These are phyloP conservation scores for Pisolithus thermaeus DNA, from an alignment of 1,284 basidiomycete genomes.

Conservation along the genomic window DNA sequence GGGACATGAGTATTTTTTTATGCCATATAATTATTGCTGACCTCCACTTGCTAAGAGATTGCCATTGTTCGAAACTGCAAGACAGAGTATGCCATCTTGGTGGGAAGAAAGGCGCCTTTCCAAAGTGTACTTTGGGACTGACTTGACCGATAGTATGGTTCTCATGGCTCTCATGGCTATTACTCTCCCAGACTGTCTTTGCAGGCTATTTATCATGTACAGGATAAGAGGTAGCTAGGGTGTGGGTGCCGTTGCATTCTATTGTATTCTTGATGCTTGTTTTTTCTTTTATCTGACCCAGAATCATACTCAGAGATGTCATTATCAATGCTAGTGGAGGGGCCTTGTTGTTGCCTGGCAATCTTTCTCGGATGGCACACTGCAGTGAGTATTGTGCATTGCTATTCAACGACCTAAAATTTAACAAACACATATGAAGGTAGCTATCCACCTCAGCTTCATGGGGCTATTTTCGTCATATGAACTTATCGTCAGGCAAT, in stretches of 20 bases:
- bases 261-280: not conserved
- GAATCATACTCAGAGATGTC: not conserved
- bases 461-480: too few relatives aligned
- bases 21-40: not conserved
- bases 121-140: not conserved
- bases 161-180: not conserved
- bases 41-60: constrained; percentile 2
- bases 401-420: too few relatives aligned
- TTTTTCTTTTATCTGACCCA: not conserved
- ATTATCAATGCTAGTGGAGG: not conserved
- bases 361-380: too few relatives aligned
- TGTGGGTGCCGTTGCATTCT: not conserved
- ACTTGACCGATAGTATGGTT: not conserved
- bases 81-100: constrained; percentile 2
- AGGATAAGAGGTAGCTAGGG: not conserved
- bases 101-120: not conserved
- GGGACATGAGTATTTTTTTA: not conserved
- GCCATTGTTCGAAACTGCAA: not conserved
- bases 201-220: not conserved
- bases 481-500: too few relatives aligned
- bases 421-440: too few relatives aligned
- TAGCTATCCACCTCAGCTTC: too few relatives aligned
- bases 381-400: too few relatives aligned
- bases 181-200: not conserved
- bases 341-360: too few relatives aligned